Base-by-base conservation (phyloP, 2,329 filamentous ascomycete species). In the Neocatenulostroma microsporum region DNA sequence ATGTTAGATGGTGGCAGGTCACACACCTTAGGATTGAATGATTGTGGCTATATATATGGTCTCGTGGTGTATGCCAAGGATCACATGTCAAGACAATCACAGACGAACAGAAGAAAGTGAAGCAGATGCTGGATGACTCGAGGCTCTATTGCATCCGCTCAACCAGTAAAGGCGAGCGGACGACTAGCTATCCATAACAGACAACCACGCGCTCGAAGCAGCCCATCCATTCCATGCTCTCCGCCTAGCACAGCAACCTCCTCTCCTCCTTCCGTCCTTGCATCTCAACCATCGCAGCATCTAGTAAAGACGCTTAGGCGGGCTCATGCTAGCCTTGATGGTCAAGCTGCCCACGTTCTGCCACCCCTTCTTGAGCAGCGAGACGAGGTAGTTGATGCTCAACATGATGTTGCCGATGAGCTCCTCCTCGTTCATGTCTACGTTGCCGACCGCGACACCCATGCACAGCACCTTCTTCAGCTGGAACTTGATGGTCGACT, bases 401-500 rank as follows among this genome's bases (percentile, higher is more conserved):
- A 98, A 74, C 91, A 98, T 98, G 73, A 96, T 88, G 83, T 98
- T 98, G 66, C 78, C 84, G 57, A 98, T 82, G 56, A 98, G 75
- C 77, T 95, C 85, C 64, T 98, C 91, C 74, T 86, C 74, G 53
- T 78, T 83, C 91, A 98, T 98, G 61, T 82, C 87, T 61, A 98
- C 91, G 73, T 98, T 94, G 66, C 91, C 91, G 63, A 98, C 85
- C 59, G 91, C 91, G 67, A 96, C 89, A 83, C 89, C 91, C 80
- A 98, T 88, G 80, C 91, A 98, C 59, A 98, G 80, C 68, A 98
- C 91, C 85, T 98, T 98, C 86, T 98, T 98, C 64, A 98, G 79
- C 80, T 98, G 88, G 84, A 98, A 98, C 83, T 98, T 98, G 83
- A 98, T 96, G 71, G 91, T 98, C 61, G 86, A 94, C 84, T 95